Conservation (phyloP, 306 rosid genomes). For the Acacia crassicarpa region DNA sequence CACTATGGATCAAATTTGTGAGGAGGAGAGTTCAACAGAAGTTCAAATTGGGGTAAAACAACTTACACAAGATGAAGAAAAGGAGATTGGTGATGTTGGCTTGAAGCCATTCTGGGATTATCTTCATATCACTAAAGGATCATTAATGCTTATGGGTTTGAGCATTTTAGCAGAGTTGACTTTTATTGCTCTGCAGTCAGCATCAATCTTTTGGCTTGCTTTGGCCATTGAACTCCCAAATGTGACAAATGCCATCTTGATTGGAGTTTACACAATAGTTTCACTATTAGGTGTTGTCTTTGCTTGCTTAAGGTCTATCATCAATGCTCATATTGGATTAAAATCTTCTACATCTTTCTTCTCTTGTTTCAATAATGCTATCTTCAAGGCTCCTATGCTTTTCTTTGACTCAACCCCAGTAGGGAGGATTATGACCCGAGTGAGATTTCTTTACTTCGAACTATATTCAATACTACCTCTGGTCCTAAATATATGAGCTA, state of each 20-base stretch:
- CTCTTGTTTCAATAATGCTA: conserved; percentile 53
- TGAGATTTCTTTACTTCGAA: conserved; percentile 34
- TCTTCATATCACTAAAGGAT: conserved; percentile 45
- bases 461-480: background rate
- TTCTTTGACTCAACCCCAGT: conserved; percentile 87
- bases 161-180: conserved; percentile 28
- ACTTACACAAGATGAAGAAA: conserved; percentile 78
- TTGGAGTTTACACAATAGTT: conserved; percentile 59
- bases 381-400: conserved; percentile 82
- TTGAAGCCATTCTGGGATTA: conserved; percentile 74
- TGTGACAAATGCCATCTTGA: conserved; percentile 40
- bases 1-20: conserved; percentile 30
- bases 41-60: conserved; percentile 47
- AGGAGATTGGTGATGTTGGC: conserved; percentile 65
- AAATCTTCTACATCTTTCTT: conserved; percentile 77
- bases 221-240: conserved; percentile 55
- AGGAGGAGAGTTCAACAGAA: conserved; percentile 37
- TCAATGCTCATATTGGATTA: conserved; percentile 55
- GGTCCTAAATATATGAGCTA: background rate
- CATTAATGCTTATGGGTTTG: conserved; percentile 28
- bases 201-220: conserved; percentile 75
- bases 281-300: conserved; percentile 51
- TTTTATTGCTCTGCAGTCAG: conserved; percentile 53
- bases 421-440: conserved; percentile 78
- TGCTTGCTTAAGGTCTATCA: conserved; percentile 43